phyloP scores from a whole-genome alignment of 2,329 filamentous ascomycete genomes.

The Calonectria crousiana region DNA sequence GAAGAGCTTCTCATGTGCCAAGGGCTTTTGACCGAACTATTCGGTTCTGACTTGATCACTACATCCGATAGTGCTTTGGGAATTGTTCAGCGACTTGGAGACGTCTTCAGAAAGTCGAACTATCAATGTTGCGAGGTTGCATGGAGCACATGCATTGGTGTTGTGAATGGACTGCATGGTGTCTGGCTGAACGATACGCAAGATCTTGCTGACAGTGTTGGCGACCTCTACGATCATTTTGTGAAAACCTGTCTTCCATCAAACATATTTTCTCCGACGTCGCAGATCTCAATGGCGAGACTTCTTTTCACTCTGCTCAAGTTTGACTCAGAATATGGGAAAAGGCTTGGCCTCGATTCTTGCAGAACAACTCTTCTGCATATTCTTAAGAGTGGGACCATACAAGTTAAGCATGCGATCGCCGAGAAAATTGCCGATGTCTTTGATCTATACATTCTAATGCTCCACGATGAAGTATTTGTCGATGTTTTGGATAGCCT shows the following conservation, averaged over 20 bases:
- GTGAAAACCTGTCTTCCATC: constrained; percentile 75
- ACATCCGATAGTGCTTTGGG: constrained; percentile 58
- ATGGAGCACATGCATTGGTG: constrained; percentile 74
- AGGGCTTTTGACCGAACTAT: constrained; percentile 63
- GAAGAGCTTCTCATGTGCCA: constrained; percentile 68
- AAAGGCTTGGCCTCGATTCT: constrained; percentile 67
- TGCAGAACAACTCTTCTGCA: constrained; percentile 79
- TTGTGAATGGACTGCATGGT: constrained; percentile 73
- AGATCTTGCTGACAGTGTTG: constrained; percentile 73
- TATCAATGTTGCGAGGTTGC: constrained; percentile 82
- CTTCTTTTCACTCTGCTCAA: constrained; percentile 80
- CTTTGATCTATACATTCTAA: constrained; percentile 86
- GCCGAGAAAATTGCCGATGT: constrained; percentile 77
- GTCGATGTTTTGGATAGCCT: constrained; percentile 84
- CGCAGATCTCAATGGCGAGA: constrained; percentile 74
- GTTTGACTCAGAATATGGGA: constrained; percentile 75
- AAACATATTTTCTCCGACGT: constrained; percentile 76
- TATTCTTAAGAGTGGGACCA: constrained; percentile 74
- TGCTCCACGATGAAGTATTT: constrained; percentile 86
- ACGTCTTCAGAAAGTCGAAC: constrained; percentile 66
- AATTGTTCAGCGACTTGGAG: constrained; percentile 64
- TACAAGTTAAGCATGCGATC: constrained; percentile 82
- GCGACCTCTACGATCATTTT: constrained; percentile 85
- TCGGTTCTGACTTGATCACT: constrained; percentile 65
- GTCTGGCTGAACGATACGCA: constrained; percentile 73